Percentiles rank a stretch among this genome's conserved stretches.
Evolutionary conservation across 257 asterid genomes (phyloP).

Genomic region (Scutellaria baicalensis): DNA sequence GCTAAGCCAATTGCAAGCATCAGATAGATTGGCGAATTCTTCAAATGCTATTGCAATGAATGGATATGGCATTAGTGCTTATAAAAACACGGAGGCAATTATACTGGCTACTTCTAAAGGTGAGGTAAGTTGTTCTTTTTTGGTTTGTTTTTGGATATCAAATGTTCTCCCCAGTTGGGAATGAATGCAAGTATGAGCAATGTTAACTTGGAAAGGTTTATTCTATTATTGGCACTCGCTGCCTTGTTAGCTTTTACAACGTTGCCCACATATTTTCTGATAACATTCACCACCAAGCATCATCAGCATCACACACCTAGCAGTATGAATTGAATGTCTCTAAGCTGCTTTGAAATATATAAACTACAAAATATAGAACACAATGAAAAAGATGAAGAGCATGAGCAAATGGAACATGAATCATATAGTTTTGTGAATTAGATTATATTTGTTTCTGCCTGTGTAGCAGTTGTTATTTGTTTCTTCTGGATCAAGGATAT

Average conservation of each 20-base stretch:
- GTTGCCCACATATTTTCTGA: background rate
- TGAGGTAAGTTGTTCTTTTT: slow-evolving; percentile 51
- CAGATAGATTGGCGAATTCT: slow-evolving; percentile 52
- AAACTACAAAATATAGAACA: background rate
- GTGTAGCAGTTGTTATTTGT: background rate
- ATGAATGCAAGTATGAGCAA: background rate
- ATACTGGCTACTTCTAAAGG: slow-evolving; percentile 74
- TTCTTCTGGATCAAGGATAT: background rate
- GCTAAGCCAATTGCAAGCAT: slow-evolving; percentile 60
- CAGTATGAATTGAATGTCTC: background rate
- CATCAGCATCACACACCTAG: background rate
- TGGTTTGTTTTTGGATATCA: slow-evolving; percentile 10
- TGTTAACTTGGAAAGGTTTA: background rate
- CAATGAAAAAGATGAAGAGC: background rate
- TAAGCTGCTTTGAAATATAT: background rate
- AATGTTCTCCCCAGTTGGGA: slow-evolving; percentile 1
- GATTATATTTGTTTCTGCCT: background rate
- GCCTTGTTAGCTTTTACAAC: slow-evolving; percentile 3
- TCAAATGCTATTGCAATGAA: slow-evolving; percentile 53
- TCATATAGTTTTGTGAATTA: background rate
- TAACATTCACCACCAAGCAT: background rate
- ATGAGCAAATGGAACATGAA: background rate
- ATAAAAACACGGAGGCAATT: slow-evolving; percentile 65
- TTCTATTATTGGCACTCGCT: background rate
- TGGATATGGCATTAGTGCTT: slow-evolving; percentile 56